Conservation (phyloP, 169 alveolate species). For the Plasmodium gonderi region DNA sequence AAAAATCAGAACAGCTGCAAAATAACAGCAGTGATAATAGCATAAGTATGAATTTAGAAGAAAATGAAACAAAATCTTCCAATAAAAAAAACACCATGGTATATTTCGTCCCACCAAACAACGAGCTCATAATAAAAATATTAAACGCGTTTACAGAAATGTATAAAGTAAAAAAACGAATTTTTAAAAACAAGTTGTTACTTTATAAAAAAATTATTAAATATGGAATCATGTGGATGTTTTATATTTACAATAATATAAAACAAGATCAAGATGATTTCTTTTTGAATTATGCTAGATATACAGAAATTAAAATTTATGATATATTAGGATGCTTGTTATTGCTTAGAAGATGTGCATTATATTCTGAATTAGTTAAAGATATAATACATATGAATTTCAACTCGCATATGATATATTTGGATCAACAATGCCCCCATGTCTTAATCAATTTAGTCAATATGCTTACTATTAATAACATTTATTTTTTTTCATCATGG, state of each 20-base stretch:
- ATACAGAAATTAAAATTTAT: constrained; percentile 29
- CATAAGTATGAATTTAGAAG: not conserved
- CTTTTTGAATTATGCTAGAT: constrained; percentile 20
- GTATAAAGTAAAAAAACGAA: constrained; percentile 40
- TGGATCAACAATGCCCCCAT: constrained; percentile 40
- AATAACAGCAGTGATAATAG: not conserved
- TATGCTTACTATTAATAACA: constrained; percentile 28
- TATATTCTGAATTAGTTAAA: constrained; percentile 31
- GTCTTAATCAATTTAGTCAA: constrained; percentile 37
- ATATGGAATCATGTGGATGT: constrained; percentile 71
- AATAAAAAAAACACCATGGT: not conserved
- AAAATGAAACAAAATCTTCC: not conserved
- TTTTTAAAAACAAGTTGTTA: not conserved
- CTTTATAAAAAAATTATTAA: constrained; percentile 64
- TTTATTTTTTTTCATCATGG: constrained; percentile 67
- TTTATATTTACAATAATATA: constrained; percentile 37
- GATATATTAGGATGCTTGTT: constrained; percentile 67
- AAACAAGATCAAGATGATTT: constrained; percentile 38
- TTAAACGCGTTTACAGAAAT: constrained; percentile 34
- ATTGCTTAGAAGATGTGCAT: constrained; percentile 68
- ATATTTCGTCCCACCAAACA: constrained; percentile 53
- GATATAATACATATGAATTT: constrained; percentile 52
- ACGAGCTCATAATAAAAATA: constrained; percentile 42
- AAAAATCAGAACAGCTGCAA: not conserved
- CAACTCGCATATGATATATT: not conserved